Conservation (phyloP, 208 protist species). For the Crithidia sp. region DNA sequence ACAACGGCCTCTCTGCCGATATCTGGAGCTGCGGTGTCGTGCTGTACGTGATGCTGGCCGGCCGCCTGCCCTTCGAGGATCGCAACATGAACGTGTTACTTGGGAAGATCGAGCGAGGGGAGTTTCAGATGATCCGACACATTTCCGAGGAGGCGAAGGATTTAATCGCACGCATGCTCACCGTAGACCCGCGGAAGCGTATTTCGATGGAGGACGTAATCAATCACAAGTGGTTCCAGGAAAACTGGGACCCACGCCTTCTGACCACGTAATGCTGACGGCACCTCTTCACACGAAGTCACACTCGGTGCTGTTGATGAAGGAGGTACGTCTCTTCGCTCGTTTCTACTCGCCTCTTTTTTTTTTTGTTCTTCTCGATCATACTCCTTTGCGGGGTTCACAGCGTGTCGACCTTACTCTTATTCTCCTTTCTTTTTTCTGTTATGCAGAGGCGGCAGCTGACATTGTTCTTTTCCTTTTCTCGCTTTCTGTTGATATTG, state of each 20-base stretch:
- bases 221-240: constrained; percentile 87
- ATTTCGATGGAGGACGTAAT: constrained; percentile 92
- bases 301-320: not conserved
- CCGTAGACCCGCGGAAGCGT: constrained; percentile 83
- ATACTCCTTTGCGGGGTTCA: too few species aligned
- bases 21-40: constrained; percentile 97
- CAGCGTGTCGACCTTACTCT: not conserved
- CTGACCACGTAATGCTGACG: constrained; percentile 22
- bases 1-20: constrained; percentile 95
- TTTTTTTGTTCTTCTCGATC: constrained; percentile 13
- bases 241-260: constrained; percentile 67
- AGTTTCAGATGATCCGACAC: constrained; percentile 87
- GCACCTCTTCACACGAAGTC: too few species aligned
- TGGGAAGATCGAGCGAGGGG: constrained; percentile 90
- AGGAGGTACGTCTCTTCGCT: not conserved
- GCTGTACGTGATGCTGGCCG: constrained; percentile 96
- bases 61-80: constrained; percentile 93
- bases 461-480: constrained; percentile 1
- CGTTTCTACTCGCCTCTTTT: constrained; percentile 26
- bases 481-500: not conserved
- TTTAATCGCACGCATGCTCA: constrained; percentile 82
- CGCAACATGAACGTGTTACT: constrained; percentile 92
- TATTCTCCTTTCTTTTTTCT: constrained; percentile 7
- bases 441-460: too few species aligned
- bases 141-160: constrained; percentile 77